Conservation (phyloP, 768 basidiomycete genomes). For the Kondoa subrosea region DNA sequence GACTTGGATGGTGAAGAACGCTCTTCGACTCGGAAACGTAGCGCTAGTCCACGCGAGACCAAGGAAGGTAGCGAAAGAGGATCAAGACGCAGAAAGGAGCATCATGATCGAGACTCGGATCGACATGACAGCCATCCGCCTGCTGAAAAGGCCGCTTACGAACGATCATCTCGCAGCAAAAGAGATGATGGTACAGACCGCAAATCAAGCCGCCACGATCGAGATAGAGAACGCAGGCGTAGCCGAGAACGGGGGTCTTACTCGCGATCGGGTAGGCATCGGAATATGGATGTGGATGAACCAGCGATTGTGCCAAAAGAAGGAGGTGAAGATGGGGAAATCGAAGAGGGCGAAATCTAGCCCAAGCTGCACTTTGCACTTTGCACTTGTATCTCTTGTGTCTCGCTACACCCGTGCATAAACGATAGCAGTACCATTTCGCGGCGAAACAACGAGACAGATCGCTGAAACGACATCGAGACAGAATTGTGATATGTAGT, state of each 20-base stretch:
- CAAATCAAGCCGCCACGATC: background rate
- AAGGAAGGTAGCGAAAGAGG: background rate
- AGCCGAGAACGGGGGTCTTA: background rate
- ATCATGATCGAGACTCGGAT: background rate
- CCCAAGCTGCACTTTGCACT: background rate
- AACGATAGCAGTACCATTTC: too few relatives aligned
- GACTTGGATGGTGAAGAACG: slow-evolving; percentile 16
- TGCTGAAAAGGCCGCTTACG: background rate
- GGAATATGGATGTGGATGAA: too few relatives aligned
- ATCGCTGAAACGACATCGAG: background rate
- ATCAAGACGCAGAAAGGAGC: slow-evolving; percentile 6
- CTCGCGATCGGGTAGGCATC: background rate
- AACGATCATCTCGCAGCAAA: slow-evolving; percentile 8
- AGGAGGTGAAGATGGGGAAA: slow-evolving; percentile 15
- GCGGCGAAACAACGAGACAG: background rate
- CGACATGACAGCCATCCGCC: background rate
- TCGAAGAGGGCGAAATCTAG: slow-evolving; percentile 25
- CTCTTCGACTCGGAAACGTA: slow-evolving; percentile 13
- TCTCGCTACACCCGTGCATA: background rate
- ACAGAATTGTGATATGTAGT: background rate
- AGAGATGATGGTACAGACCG: slow-evolving; percentile 12
- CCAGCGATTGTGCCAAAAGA: background rate
- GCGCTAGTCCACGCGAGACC: background rate
- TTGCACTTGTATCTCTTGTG: background rate
- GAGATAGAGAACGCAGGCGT: background rate